Evolutionary conservation across 768 basidiomycete genomes (phyloP).

Genomic region (Leccinum fibrillosum): DNA sequence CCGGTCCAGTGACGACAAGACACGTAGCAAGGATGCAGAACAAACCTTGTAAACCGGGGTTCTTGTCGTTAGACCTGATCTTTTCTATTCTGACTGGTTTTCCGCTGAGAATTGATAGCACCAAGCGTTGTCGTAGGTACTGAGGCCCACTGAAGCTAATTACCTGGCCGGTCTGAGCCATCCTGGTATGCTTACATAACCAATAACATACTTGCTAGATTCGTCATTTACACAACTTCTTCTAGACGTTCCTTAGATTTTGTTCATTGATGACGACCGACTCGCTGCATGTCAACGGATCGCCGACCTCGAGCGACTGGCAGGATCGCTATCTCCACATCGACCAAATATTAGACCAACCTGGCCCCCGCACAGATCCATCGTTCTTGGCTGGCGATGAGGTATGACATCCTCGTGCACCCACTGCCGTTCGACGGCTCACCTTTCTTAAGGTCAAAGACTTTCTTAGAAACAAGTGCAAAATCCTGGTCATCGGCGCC

Average conservation of each 20-base stretch:
- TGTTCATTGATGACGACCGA: conserved; percentile 23
- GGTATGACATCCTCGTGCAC: conserved; percentile 41
- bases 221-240: background rate
- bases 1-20: background rate
- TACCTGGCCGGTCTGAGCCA: conserved; percentile 42
- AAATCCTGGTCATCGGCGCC: conserved; percentile 96
- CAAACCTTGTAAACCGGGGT: conserved; percentile 89
- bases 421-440: background rate
- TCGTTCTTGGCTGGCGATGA: conserved; percentile 78
- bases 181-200: conserved; percentile 27
- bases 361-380: conserved; percentile 88
- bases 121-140: conserved; percentile 78
- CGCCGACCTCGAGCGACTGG: conserved; percentile 43
- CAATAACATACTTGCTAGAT: background rate
- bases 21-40: background rate
- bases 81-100: conserved; percentile 80
- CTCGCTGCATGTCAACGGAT: conserved; percentile 34
- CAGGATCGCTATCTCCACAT: conserved; percentile 72
- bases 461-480: conserved; percentile 79
- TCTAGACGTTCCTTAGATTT: conserved; percentile 13
- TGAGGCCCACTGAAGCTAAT: conserved; percentile 77
- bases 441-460: conserved; percentile 64
- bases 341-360: conserved; percentile 79
- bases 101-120: conserved; percentile 87
- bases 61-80: conserved; percentile 88